Evolutionary conservation across 305 asterid genomes (phyloP).

Genomic region (Vinca major): DNA sequence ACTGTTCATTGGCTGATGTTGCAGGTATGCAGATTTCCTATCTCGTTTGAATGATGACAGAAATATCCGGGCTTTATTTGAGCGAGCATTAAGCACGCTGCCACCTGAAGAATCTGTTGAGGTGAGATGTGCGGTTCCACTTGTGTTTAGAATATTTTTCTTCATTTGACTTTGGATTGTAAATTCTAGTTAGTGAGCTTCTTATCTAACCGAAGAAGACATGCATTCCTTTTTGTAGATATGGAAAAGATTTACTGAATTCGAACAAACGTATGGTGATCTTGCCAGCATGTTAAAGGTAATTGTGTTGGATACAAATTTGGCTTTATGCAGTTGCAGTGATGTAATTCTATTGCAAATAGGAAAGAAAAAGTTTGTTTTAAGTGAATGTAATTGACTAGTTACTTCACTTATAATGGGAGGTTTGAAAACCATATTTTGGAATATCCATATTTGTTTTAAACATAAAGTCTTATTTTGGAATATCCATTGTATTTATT

Average conservation of each 20-base stretch:
- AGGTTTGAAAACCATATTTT: background rate
- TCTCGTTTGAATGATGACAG: constrained; percentile 87
- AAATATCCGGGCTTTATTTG: constrained; percentile 92
- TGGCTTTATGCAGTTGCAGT: no score
- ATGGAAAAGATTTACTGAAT: constrained; percentile 76
- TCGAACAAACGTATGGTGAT: constrained; percentile 96
- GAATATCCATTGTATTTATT: background rate
- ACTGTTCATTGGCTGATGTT: constrained; percentile 13
- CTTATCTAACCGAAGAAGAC: background rate
- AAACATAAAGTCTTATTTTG: background rate
- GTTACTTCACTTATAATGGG: background rate
- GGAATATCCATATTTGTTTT: background rate
- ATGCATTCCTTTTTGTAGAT: constrained; percentile 36
- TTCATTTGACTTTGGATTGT: background rate
- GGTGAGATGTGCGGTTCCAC: constrained; percentile 27
- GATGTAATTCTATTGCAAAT: background rate
- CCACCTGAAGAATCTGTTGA: constrained; percentile 90
- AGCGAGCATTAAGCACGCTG: constrained; percentile 84
- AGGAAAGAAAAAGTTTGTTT: background rate
- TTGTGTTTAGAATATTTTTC: background rate
- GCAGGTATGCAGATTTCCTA: constrained; percentile 95
- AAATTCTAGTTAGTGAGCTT: background rate
- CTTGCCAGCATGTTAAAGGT: constrained; percentile 96
- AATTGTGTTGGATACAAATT: constrained; percentile 9
- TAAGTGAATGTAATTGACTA: background rate